Conservation (phyloP, 1,284 basidiomycete genomes). For the Wolfiporia cocos region DNA sequence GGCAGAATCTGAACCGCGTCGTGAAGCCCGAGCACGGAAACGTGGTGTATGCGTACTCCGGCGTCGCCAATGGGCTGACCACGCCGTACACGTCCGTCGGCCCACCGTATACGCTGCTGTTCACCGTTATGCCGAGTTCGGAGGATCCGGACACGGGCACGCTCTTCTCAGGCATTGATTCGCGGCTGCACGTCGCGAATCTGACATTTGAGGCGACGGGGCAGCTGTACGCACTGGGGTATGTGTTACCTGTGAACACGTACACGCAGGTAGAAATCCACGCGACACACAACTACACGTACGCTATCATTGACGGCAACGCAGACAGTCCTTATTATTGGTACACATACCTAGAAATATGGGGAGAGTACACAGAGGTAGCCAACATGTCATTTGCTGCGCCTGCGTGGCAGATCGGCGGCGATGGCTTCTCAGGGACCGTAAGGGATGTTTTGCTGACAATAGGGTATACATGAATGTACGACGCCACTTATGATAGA, state of each 20-base stretch:
- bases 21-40: slow-evolving; percentile 14
- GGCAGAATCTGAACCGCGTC: slow-evolving; percentile 25
- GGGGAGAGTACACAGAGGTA: slow-evolving; percentile 31
- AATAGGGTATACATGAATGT: no score
- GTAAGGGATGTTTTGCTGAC: no score
- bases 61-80: slow-evolving; percentile 12
- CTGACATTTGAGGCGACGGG: slow-evolving; percentile 34
- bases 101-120: slow-evolving; percentile 37
- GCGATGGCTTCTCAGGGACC: no score
- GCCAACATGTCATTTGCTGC: slow-evolving; percentile 43
- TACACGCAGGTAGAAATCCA: slow-evolving; percentile 31
- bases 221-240: slow-evolving; percentile 29
- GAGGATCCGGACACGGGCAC: slow-evolving; percentile 12
- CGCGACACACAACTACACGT: slow-evolving; percentile 32
- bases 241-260: slow-evolving; percentile 22
- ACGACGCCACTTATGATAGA: no score
- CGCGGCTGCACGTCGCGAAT: slow-evolving; percentile 30
- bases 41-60: slow-evolving; percentile 16
- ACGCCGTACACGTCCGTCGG: slow-evolving; percentile 34
- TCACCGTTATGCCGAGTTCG: slow-evolving; percentile 25
- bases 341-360: slow-evolving; percentile 31
- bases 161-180: slow-evolving; percentile 34
- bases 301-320: slow-evolving; percentile 26
- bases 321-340: slow-evolving; percentile 25
- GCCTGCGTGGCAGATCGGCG: slow-evolving; percentile 30